Evolutionary conservation across 106 monocot species (phyloP).

Genomic region (Triglochin maritima): DNA sequence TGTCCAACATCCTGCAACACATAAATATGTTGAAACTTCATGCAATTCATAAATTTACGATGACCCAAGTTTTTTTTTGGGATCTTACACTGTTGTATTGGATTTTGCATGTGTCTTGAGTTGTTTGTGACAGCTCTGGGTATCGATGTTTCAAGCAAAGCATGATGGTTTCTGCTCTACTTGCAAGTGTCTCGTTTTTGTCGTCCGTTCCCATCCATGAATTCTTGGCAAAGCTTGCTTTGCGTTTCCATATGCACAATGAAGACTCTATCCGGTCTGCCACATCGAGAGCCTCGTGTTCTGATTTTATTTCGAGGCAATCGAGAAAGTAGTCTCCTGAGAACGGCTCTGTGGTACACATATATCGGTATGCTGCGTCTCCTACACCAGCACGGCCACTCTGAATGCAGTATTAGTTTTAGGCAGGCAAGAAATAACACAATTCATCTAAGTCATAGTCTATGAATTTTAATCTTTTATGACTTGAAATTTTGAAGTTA

Average conservation of each 20-base stretch:
- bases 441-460: too few species aligned
- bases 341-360: conserved; percentile 42
- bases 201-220: conserved; percentile 60
- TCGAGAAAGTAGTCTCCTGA: conserved; percentile 52
- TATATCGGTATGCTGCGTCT: conserved; percentile 46
- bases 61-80: background rate
- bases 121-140: conserved; percentile 69
- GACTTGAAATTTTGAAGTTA: too few species aligned
- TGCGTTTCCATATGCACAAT: conserved; percentile 64
- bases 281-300: conserved; percentile 66
- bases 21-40: background rate
- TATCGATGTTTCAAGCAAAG: conserved; percentile 60
- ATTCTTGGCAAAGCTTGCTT: conserved; percentile 40
- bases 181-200: conserved; percentile 54
- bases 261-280: conserved; percentile 65
- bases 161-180: conserved; percentile 49
- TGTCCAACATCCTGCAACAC: conserved; percentile 72
- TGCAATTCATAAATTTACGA: background rate
- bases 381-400: conserved; percentile 52
- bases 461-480: too few species aligned
- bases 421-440: too few species aligned
- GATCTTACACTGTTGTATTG: conserved; percentile 65
- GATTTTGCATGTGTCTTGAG: conserved; percentile 71
- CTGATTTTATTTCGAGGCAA: conserved; percentile 50
- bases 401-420: conserved; percentile 16